Conservation (phyloP, 306 rosid species). For the Ormosia semicastrata region DNA sequence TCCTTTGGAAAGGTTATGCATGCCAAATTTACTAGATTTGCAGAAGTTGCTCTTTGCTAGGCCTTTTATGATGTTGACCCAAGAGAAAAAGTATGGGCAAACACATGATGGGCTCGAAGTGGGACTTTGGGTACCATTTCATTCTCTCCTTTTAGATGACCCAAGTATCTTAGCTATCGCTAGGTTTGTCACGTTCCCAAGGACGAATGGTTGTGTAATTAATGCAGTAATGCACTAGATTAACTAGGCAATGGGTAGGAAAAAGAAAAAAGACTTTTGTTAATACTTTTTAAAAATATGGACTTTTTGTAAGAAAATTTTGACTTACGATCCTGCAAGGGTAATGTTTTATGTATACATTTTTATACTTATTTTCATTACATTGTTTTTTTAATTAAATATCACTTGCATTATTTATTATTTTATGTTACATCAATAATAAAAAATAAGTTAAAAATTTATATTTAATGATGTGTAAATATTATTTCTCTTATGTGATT, state of each 20-base stretch:
- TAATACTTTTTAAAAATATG: neutral
- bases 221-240: neutral
- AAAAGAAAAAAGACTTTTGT: neutral
- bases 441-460: neutral
- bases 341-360: neutral
- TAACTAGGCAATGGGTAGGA: neutral
- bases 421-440: neutral
- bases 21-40: neutral
- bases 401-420: neutral
- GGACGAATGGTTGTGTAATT: neutral
- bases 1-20: neutral
- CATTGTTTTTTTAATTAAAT: neutral
- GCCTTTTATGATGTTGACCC: neutral
- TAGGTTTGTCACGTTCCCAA: neutral
- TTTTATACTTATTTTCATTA: neutral
- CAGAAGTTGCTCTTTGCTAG: neutral
- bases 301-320: neutral
- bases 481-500: neutral
- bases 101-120: constrained; percentile 18
- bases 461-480: neutral
- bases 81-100: constrained; percentile 3
- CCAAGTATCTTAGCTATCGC: neutral
- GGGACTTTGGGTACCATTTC: neutral
- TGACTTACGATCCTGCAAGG: neutral
- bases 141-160: neutral